Conservation (phyloP, 371 early-diverging fungal genomes). For the Entomophthora muscae region DNA sequence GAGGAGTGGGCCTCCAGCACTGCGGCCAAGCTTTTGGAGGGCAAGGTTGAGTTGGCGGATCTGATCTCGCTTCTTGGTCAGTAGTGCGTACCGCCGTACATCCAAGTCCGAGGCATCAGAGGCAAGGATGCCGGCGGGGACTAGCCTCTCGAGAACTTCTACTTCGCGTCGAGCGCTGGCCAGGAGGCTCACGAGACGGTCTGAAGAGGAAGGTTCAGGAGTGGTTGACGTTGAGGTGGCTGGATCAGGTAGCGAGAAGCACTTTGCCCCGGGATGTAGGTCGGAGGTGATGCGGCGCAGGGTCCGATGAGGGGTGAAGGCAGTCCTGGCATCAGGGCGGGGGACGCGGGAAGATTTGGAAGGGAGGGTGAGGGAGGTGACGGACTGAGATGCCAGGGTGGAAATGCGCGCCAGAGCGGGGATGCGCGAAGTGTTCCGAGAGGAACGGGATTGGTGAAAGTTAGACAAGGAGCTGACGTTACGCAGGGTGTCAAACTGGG, state of each 20-base stretch:
- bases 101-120: not conserved
- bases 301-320: not conserved
- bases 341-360: not conserved
- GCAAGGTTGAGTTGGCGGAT: constrained; percentile 1
- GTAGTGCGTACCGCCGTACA: not conserved
- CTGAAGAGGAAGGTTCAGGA: not conserved
- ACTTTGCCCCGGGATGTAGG: not conserved
- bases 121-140: not conserved
- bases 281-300: constrained; percentile 1
- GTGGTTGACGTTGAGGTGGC: too few relatives aligned
- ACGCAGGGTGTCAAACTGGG: not conserved
- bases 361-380: not conserved
- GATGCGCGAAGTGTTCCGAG: not conserved
- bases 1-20: not conserved
- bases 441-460: not conserved
- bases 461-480: not conserved
- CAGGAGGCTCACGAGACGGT: not conserved
- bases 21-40: constrained; percentile 1
- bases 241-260: not conserved
- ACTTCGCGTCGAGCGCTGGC: not conserved
- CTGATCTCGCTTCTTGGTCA: constrained; percentile 1
- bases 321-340: not conserved
- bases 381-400: not conserved
- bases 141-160: not conserved
- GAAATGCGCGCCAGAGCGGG: not conserved